Percentiles rank a stretch among this genome's conserved stretches.
Conservation (phyloP, 2,329 filamentous ascomycete genomes). For the Harringtonia aguacate region DNA sequence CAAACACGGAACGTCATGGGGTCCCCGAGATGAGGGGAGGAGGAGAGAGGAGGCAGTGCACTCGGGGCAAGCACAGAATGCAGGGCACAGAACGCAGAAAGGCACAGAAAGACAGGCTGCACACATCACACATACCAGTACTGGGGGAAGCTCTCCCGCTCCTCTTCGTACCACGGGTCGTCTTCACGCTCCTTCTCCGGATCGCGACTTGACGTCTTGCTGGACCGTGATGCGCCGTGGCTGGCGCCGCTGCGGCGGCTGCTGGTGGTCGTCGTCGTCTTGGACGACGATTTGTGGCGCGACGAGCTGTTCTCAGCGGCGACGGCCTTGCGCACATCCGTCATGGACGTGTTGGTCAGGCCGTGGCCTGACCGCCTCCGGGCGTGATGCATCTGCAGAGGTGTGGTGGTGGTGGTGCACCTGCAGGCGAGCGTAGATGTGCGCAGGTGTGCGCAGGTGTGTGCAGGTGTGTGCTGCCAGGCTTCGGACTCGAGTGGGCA, state of each 20-base stretch:
- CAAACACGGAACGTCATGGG: slow-evolving; percentile 10
- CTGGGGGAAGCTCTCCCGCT: slow-evolving; percentile 53
- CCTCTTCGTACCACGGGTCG: slow-evolving; percentile 41
- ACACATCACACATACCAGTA: slow-evolving; percentile 45
- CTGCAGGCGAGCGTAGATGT: no score
- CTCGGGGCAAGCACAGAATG: slow-evolving; percentile 1
- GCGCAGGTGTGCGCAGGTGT: no score
- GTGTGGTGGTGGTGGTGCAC: no score
- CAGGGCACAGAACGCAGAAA: slow-evolving; percentile 14
- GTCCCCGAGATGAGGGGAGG: slow-evolving; percentile 8
- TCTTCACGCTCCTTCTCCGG: slow-evolving; percentile 39
- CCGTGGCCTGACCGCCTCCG: slow-evolving; percentile 46
- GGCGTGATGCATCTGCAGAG: slow-evolving; percentile 39
- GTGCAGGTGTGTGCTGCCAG: no score
- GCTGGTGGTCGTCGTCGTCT: slow-evolving; percentile 30
- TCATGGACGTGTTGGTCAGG: slow-evolving; percentile 40
- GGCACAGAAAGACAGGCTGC: slow-evolving; percentile 7
- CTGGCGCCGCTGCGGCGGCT: slow-evolving; percentile 14
- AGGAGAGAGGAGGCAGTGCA: slow-evolving; percentile 8
- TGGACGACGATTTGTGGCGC: slow-evolving; percentile 26
- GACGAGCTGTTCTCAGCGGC: slow-evolving; percentile 30
- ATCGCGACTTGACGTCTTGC: slow-evolving; percentile 33
- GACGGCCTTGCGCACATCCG: slow-evolving; percentile 42
- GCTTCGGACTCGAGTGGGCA: no score
- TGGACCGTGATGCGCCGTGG: slow-evolving; percentile 31